Evolutionary conservation across 2,329 filamentous ascomycete species (phyloP).

Genomic region (Teratosphaeria gauchensis): DNA sequence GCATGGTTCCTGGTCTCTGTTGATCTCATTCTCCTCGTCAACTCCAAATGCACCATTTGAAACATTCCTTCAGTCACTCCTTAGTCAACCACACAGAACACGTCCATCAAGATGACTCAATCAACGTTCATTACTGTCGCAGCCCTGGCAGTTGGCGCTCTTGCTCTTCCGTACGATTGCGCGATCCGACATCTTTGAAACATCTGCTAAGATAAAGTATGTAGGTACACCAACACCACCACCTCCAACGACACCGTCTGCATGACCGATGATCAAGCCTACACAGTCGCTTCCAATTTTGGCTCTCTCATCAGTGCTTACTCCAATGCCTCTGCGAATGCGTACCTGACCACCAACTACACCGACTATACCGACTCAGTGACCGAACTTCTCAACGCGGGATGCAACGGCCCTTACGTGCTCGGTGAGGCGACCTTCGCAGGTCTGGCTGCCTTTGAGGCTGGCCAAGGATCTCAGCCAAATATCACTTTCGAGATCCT

Average conservation of each 20-base stretch:
- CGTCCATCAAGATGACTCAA: neutral
- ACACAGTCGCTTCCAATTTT: slow-evolving; percentile 1
- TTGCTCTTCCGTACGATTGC: neutral
- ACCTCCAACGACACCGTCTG: slow-evolving; percentile 12
- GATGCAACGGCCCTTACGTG: slow-evolving; percentile 12
- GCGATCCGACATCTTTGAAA: neutral
- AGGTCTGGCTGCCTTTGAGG: slow-evolving; percentile 13
- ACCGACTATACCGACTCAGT: slow-evolving; percentile 23
- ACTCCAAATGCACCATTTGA: neutral
- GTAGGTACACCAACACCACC: neutral
- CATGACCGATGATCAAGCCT: slow-evolving; percentile 17
- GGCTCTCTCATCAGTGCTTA: slow-evolving; percentile 11
- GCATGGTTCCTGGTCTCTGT: neutral
- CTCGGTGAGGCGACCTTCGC: slow-evolving; percentile 20
- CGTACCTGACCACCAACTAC: slow-evolving; percentile 16
- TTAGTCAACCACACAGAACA: neutral
- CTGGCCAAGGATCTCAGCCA: slow-evolving; percentile 15
- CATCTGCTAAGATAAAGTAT: neutral
- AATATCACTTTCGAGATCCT: slow-evolving; percentile 15
- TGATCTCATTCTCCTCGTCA: neutral
- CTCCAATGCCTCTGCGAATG: slow-evolving; percentile 8
- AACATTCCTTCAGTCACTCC: neutral
- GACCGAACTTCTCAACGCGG: slow-evolving; percentile 22
- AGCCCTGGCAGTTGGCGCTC: neutral
- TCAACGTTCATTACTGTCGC: neutral